These are phyloP conservation scores for Colletotrichum sp. DNA, from an alignment of 2,329 filamentous ascomycete species.

Conservation along the genomic window DNA sequence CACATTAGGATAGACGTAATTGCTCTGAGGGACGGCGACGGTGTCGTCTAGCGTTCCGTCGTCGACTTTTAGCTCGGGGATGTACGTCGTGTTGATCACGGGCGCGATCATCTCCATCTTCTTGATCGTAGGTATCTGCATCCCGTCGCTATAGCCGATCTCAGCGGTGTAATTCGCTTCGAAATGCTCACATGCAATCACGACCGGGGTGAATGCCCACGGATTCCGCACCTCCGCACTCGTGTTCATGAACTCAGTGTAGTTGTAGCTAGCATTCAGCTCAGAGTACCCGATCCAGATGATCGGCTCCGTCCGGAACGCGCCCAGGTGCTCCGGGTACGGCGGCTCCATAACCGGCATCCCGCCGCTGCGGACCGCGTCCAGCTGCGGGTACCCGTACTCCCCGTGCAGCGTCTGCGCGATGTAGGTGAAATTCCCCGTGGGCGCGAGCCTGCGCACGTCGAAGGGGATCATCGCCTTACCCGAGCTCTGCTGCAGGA, in stretches of 20 bases:
- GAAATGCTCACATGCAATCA: slow-evolving; percentile 38
- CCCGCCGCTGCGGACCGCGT: slow-evolving; percentile 28
- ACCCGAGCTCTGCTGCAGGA: slow-evolving; percentile 15
- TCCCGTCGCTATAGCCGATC: slow-evolving; percentile 29
- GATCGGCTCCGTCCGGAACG: slow-evolving; percentile 36
- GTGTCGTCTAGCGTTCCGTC: slow-evolving; percentile 38
- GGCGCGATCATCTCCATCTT: slow-evolving; percentile 23
- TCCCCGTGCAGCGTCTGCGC: slow-evolving; percentile 31
- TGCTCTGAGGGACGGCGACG: slow-evolving; percentile 26
- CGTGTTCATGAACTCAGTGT: slow-evolving; percentile 21
- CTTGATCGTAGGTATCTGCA: slow-evolving; percentile 27
- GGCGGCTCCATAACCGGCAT: slow-evolving; percentile 24
- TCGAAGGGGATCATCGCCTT: slow-evolving; percentile 27
- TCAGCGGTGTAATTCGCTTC: slow-evolving; percentile 34
- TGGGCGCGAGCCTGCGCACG: slow-evolving; percentile 29
- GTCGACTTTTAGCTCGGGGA: slow-evolving; percentile 23
- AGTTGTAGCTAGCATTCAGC: slow-evolving; percentile 23
- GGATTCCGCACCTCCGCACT: neutral
- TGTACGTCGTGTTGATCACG: slow-evolving; percentile 32
- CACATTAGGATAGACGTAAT: slow-evolving; percentile 29
- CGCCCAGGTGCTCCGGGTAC: slow-evolving; percentile 31
- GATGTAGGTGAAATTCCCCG: slow-evolving; percentile 34
- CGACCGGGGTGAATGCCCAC: slow-evolving; percentile 31
- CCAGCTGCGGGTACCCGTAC: slow-evolving; percentile 29
- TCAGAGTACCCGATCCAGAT: slow-evolving; percentile 37